Conservation (phyloP, 2,329 filamentous ascomycete genomes). For the Ophiostoma quercus region DNA sequence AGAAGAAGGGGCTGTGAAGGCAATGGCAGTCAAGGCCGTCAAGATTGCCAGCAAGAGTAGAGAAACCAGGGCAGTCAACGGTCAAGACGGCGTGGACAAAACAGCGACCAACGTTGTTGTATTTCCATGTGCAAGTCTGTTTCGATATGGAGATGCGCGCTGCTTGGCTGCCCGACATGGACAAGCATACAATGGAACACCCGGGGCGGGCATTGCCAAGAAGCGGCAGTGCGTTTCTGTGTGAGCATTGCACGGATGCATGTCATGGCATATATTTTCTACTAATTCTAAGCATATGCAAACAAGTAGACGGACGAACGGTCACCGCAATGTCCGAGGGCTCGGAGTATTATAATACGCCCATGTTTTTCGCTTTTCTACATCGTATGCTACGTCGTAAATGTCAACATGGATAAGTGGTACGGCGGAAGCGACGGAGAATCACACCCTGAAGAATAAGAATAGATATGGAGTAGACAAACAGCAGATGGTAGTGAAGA, state of each 20-base stretch:
- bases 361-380: neutral
- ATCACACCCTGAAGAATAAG: neutral
- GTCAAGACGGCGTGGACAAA: neutral
- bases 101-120: neutral
- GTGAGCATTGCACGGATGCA: neutral
- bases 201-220: conserved; percentile 1
- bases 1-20: neutral
- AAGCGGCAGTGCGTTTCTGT: neutral
- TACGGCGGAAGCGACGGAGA: neutral
- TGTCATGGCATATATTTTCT: neutral
- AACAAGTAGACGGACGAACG: neutral
- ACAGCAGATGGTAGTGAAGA: neutral
- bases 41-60: neutral
- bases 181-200: neutral
- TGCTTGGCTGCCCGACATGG: neutral
- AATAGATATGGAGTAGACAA: neutral
- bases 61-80: neutral
- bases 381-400: neutral
- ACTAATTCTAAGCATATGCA: neutral
- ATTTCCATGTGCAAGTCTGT: neutral
- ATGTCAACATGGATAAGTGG: neutral
- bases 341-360: neutral
- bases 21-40: neutral
- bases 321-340: neutral
- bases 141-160: neutral